These are phyloP conservation scores for Cornus kousa DNA, from an alignment of 148 eudicot species.

Conservation along the genomic window DNA sequence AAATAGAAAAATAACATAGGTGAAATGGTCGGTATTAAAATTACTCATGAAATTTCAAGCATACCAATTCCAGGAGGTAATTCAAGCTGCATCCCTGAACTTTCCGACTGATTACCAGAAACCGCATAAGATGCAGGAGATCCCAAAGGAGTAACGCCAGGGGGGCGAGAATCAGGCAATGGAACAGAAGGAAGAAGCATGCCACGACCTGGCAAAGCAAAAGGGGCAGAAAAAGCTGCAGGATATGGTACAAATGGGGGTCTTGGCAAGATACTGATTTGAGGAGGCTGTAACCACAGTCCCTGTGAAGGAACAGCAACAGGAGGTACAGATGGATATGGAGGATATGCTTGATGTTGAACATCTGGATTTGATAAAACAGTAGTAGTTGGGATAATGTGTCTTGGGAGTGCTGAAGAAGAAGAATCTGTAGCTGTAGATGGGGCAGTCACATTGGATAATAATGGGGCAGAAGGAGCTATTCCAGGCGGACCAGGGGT, in stretches of 20 bases:
- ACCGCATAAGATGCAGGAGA: slow-evolving; percentile 26
- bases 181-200: slow-evolving; percentile 60
- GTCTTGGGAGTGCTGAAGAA: slow-evolving; percentile 36
- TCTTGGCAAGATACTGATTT: slow-evolving; percentile 47
- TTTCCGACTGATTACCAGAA: slow-evolving; percentile 34
- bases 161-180: slow-evolving; percentile 70
- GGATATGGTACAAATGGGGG: slow-evolving; percentile 61
- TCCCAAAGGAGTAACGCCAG: slow-evolving; percentile 71
- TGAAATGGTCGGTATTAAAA: background rate
- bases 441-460: slow-evolving; percentile 30
- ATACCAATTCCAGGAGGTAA: slow-evolving; percentile 81
- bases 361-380: slow-evolving; percentile 34
- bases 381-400: slow-evolving; percentile 27
- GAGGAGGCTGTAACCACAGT: slow-evolving; percentile 70
- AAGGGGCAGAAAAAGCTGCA: slow-evolving; percentile 55
- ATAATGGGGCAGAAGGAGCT: slow-evolving; percentile 26
- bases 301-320: slow-evolving; percentile 50
- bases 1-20: background rate
- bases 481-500: slow-evolving; percentile 46
- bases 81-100: slow-evolving; percentile 48
- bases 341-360: slow-evolving; percentile 54
- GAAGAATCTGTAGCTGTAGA: slow-evolving; percentile 29
- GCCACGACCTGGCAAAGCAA: slow-evolving; percentile 56
- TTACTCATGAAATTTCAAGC: slow-evolving; percentile 10
- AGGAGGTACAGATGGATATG: slow-evolving; percentile 48